phyloP scores from a whole-genome alignment of 257 asterid species.

The Forsythia viridissima region DNA sequence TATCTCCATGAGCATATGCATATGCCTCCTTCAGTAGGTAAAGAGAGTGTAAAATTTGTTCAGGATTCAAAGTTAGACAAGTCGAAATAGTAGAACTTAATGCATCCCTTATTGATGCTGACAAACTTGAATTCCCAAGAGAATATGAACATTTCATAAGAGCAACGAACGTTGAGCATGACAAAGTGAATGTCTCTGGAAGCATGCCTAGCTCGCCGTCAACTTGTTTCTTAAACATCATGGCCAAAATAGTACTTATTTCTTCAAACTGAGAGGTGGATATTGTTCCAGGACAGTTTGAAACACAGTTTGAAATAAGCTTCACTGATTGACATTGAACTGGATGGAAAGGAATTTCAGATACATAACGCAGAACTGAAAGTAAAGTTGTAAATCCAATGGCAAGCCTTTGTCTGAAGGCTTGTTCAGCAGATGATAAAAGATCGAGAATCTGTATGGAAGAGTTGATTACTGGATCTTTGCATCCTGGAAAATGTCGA shows the following conservation, averaged over 20 bases:
- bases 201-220: constrained; percentile 70
- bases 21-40: constrained; percentile 86
- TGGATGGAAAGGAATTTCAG: constrained; percentile 84
- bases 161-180: constrained; percentile 71
- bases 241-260: constrained; percentile 56
- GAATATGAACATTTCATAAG: constrained; percentile 73
- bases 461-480: constrained; percentile 73
- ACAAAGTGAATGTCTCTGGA: constrained; percentile 74
- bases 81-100: constrained; percentile 52
- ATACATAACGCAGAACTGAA: constrained; percentile 69
- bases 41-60: constrained; percentile 72
- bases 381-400: constrained; percentile 82
- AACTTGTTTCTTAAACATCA: constrained; percentile 63
- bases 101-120: constrained; percentile 55
- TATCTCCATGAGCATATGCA: constrained; percentile 47
- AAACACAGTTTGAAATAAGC: constrained; percentile 66
- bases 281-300: constrained; percentile 72
- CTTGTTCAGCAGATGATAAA: constrained; percentile 64
- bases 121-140: constrained; percentile 55
- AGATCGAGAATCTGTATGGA: constrained; percentile 83
- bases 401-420: constrained; percentile 75
- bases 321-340: constrained; percentile 62
- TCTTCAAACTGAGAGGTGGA: constrained; percentile 66
- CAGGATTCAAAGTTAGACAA: constrained; percentile 48
- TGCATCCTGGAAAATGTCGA: constrained; percentile 55